Evolutionary conservation across 2,329 filamentous ascomycete species (phyloP).

Genomic region (Talaromyces sp.): DNA sequence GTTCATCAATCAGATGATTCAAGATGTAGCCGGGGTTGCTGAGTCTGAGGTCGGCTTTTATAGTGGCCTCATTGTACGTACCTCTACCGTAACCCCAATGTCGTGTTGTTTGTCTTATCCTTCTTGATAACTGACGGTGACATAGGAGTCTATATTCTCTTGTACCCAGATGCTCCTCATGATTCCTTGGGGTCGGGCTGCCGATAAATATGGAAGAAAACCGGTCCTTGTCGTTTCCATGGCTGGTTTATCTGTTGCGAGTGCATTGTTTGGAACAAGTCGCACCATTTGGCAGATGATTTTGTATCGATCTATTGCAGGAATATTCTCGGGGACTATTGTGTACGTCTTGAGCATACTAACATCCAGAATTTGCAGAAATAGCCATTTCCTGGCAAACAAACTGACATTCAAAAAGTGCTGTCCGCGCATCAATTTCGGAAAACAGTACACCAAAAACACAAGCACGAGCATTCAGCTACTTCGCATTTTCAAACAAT

Average conservation of each 20-base stretch:
- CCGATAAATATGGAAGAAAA: slow-evolving; percentile 66
- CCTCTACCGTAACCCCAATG: not conserved
- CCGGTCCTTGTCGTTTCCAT: slow-evolving; percentile 66
- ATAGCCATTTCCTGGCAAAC: no score
- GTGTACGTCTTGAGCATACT: slow-evolving; percentile 38
- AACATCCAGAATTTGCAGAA: not conserved
- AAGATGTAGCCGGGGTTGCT: slow-evolving; percentile 57
- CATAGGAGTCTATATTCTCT: slow-evolving; percentile 59
- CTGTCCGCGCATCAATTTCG: slow-evolving; percentile 70
- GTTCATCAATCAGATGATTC: slow-evolving; percentile 73
- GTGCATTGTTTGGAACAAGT: slow-evolving; percentile 64
- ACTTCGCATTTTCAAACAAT: slow-evolving; percentile 71
- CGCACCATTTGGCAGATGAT: slow-evolving; percentile 68
- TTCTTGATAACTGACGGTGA: not conserved
- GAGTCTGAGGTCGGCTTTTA: slow-evolving; percentile 73
- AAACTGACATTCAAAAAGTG: slow-evolving; percentile 28
- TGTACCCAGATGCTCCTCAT: slow-evolving; percentile 72
- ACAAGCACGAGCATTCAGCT: slow-evolving; percentile 68
- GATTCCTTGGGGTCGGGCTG: slow-evolving; percentile 65
- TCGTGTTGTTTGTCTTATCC: not conserved
- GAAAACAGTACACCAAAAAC: slow-evolving; percentile 66
- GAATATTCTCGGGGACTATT: slow-evolving; percentile 67
- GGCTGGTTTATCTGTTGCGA: slow-evolving; percentile 56
- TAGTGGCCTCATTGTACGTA: slow-evolving; percentile 65
- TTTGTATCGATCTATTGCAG: slow-evolving; percentile 63